Base-by-base conservation (phyloP, 2,329 filamentous ascomycete genomes). In the Cercospora sp. region DNA sequence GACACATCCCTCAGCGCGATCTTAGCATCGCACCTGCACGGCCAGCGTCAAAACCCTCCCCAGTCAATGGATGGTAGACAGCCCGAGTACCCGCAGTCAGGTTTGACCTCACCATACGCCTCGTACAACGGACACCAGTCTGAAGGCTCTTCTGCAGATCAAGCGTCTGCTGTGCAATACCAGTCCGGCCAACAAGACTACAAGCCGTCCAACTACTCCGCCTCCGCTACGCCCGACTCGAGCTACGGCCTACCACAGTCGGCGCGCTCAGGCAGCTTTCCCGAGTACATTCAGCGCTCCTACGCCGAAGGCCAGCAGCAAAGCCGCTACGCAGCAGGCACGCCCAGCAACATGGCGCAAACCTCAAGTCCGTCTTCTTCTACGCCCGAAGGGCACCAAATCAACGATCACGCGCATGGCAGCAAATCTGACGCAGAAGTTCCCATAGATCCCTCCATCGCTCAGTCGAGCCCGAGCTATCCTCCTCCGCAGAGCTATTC, bases 371-470 rank as follows among this genome's bases (percentile, higher is more conserved):
- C 92, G 93, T 97, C 92, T 84, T 87, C 92, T 87, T 87, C 91
- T 89, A 85, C 92, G 85, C 87, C 89, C 87, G 91, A 93, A 92
- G 91, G 85, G 81, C 84, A 85, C 87, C 89, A 91, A 90, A 90
- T 90, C 85, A 86, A 87, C 84, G 85, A 87, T 68, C 73, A 76
- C 72, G 72, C 74, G 72, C 68, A 72, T 66, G 70, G 72, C 81
- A 86, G 88, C 86, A 94, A 93, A 83, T 96, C 94, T 97, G 92
- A 97, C 93, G 88, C 87, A 88, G 90, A 93, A 89, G 89, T 96
- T 86, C 93, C 93, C 90, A 94, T 96, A 97, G 94, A 97, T 96
- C 93, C 94, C 78, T 96, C 93, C 81, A 97, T 97, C 81, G 91
- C 93, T 81, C 90, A 92, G 77, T 91, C 93, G 79, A 97, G 93